Conservation (phyloP, 306 rosid genomes). For the Dicorynia guianensis region DNA sequence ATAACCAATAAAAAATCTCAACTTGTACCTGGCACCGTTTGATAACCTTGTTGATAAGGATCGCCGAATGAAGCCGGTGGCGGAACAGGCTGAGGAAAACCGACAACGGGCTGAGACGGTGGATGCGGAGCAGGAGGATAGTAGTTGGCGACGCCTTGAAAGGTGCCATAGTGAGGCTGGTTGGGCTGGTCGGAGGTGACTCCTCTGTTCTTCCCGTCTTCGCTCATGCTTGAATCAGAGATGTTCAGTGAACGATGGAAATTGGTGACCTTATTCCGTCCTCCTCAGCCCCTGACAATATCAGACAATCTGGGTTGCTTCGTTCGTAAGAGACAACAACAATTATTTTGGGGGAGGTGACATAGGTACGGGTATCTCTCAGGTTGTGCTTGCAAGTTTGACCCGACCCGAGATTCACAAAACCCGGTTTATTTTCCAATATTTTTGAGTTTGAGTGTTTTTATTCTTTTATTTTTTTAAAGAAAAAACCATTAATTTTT, state of each 20-base stretch:
- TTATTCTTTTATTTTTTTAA: too few species aligned
- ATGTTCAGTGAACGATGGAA: background rate
- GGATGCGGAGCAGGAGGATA: slow-evolving; percentile 52
- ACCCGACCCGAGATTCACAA: too few species aligned
- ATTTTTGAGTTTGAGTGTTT: too few species aligned
- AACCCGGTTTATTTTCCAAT: too few species aligned
- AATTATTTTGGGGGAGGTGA: too few species aligned
- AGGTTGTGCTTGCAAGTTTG: too few species aligned
- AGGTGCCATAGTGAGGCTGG: slow-evolving; percentile 78
- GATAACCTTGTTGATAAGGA: slow-evolving; percentile 60
- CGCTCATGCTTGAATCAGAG: slow-evolving; percentile 46
- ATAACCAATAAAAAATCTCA: background rate
- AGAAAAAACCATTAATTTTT: too few species aligned
- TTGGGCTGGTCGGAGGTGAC: background rate
- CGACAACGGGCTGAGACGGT: slow-evolving; percentile 51
- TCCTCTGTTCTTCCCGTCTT: slow-evolving; percentile 55
- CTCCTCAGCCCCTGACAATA: background rate
- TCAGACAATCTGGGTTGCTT: too few species aligned
- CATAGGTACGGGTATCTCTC: too few species aligned
- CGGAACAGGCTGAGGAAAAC: slow-evolving; percentile 59
- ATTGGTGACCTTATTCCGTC: background rate
- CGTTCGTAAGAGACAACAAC: too few species aligned
- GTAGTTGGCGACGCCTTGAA: slow-evolving; percentile 86
- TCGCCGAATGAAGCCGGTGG: slow-evolving; percentile 37
- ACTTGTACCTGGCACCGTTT: slow-evolving; percentile 55